Base-by-base conservation (phyloP, 108 stramenopile species). In the Schizochytrium sp. region DNA sequence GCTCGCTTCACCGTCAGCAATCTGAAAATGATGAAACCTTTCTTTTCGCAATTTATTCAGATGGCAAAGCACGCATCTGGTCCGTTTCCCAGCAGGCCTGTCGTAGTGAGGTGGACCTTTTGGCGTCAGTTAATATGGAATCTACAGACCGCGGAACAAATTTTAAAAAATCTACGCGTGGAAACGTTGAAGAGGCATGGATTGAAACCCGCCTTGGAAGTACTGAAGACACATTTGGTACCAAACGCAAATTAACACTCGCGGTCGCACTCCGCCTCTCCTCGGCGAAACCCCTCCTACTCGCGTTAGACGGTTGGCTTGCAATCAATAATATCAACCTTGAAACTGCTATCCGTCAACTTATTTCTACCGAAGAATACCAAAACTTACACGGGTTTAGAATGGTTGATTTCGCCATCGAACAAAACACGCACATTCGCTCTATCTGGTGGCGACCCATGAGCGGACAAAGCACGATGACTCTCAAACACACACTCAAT, bases 391-490 rank as follows among this genome's bases (percentile, higher is more conserved):
- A 44, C 28, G 76, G 76, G 17, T 83, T 55, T 42, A 47, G 76
- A 47, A 55, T 83, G 15, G 76, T 83, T 47, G 76, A 55, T 53
- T 1, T 55, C 2, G 8, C 10, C 28, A 13, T 83, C 2, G 64
- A 69, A 44, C 15, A 50, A 47, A 53, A n/a, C 5, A n/a, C 4
- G 0, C 76, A 10, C 17, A 53, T 40, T 17, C 76, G 76, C 15
- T 83, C 76, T 28, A 38, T 83, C 10, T 83, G 76, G 76, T 83
- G 76, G 76, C 47, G 53, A 40, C 76, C 76, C 15, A 83, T 40
- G 3, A 50, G 76, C 28, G 76, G 45, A n/a, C 76, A 55, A 40
- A 83, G 76, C 76, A 83, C 76, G 5, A 83, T 55, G 76, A 55
- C 28, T 8, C 0, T 83, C 17, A 83, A 28, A 10, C 3, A 83